These are phyloP conservation scores for Cercophora sp. DNA, from an alignment of 495 filamentous ascomycete species.

Conservation along the genomic window DNA sequence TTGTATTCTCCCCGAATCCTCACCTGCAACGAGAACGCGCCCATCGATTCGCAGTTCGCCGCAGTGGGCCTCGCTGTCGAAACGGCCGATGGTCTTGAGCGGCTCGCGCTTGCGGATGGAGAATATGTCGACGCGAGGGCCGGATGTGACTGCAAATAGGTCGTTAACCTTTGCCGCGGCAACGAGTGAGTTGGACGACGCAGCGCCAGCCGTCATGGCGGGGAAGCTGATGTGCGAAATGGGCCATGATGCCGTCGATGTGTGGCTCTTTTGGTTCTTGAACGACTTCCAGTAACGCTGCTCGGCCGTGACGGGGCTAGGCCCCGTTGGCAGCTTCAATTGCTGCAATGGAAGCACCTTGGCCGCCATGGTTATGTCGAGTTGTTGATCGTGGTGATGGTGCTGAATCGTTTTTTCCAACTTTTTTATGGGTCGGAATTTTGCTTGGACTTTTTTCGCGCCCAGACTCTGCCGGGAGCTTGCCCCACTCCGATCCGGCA, in stretches of 20 bases:
- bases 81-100: constrained; percentile 86
- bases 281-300: constrained; percentile 92
- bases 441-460: neutral
- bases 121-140: constrained; percentile 87
- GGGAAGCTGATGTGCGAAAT: constrained; percentile 88
- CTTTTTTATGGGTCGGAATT: neutral
- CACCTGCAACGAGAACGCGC: constrained; percentile 81
- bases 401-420: constrained; percentile 4
- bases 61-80: constrained; percentile 81
- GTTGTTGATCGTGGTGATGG: constrained; percentile 2
- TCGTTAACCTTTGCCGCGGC: constrained; percentile 53
- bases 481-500: neutral
- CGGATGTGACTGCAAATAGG: constrained; percentile 87
- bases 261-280: constrained; percentile 78
- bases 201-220: constrained; percentile 33
- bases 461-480: constrained; percentile 1
- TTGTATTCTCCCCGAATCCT: constrained; percentile 85
- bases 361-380: constrained; percentile 66
- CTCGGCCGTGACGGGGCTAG: constrained; percentile 73
- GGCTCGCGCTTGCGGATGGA: constrained; percentile 83
- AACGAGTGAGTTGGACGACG: constrained; percentile 42
- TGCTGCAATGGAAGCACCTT: constrained; percentile 77
- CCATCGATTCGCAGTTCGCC: constrained; percentile 87
- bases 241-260: constrained; percentile 77
- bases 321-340: constrained; percentile 75